Evolutionary conservation across 2,329 filamentous ascomycete genomes (phyloP).

Genomic region (Ophiostoma perfectum): DNA sequence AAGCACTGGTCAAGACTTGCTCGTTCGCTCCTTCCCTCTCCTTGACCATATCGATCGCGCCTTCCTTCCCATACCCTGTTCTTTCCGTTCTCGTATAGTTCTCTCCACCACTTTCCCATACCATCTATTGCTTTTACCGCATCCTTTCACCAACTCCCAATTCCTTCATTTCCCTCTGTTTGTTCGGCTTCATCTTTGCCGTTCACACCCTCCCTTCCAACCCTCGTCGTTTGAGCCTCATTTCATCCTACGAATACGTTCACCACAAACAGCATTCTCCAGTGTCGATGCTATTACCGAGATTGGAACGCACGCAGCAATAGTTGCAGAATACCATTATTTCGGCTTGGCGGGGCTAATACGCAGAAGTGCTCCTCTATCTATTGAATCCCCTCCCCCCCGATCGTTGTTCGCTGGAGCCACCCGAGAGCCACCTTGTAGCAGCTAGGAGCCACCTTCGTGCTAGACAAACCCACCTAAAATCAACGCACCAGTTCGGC

Average conservation of each 20-base stretch:
- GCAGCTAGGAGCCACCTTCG: not conserved
- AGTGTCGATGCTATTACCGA: not conserved
- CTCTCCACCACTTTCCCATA: not conserved
- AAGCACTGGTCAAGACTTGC: not conserved
- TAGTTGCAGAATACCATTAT: constrained; percentile 19
- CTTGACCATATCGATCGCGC: not conserved
- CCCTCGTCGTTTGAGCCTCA: not conserved
- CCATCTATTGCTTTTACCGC: not conserved
- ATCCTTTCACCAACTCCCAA: not conserved
- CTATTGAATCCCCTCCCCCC: constrained; percentile 11
- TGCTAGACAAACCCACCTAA: constrained; percentile 12
- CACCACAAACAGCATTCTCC: not conserved
- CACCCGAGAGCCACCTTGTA: constrained; percentile 8
- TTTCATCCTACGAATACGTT: not conserved
- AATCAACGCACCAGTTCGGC: constrained; percentile 26
- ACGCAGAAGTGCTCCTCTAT: constrained; percentile 17
- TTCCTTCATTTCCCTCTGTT: not conserved
- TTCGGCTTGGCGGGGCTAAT: constrained; percentile 24
- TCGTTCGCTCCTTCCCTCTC: not conserved
- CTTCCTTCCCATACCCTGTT: not conserved
- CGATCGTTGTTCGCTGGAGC: constrained; percentile 13
- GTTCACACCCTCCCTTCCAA: no score
- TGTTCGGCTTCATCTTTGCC: not conserved
- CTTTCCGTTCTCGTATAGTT: not conserved
- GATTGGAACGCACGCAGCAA: constrained; percentile 17